Percentiles rank a stretch among this genome's conserved stretches.
phyloP scores from a whole-genome alignment of 495 filamentous ascomycete genomes.

The Bacidia gigantensis region DNA sequence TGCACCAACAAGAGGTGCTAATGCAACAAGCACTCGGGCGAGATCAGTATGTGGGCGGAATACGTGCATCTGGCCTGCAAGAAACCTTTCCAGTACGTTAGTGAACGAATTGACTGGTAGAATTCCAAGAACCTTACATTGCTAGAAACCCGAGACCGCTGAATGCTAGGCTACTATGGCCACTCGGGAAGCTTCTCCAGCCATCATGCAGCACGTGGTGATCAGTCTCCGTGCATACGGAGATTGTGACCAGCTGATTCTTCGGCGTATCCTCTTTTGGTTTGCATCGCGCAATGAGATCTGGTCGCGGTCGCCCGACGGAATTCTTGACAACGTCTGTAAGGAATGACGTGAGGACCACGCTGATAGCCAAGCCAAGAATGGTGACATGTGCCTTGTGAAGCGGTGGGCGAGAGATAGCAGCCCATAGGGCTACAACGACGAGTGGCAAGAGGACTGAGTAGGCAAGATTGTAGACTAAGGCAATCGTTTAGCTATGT shows the following conservation, averaged over 20 bases:
- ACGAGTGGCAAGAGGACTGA: slow-evolving; percentile 55
- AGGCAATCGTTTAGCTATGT: slow-evolving; percentile 9
- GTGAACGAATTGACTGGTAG: no score
- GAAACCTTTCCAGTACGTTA: slow-evolving; percentile 44
- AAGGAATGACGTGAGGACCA: slow-evolving; percentile 67
- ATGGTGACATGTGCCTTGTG: slow-evolving; percentile 82
- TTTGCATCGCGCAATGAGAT: slow-evolving; percentile 78
- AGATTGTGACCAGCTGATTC: slow-evolving; percentile 54
- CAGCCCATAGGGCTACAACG: slow-evolving; percentile 51
- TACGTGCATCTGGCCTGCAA: slow-evolving; percentile 65
- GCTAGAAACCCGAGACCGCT: slow-evolving; percentile 71
- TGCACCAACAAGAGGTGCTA: slow-evolving; percentile 63
- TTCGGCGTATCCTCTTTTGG: slow-evolving; percentile 49
- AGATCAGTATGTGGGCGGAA: slow-evolving; percentile 66
- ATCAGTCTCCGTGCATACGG: slow-evolving; percentile 67
- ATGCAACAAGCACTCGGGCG: slow-evolving; percentile 38
- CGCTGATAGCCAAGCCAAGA: slow-evolving; percentile 61
- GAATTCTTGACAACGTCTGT: slow-evolving; percentile 90
- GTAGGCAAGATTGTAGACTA: slow-evolving; percentile 64
- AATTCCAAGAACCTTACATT: slow-evolving; percentile 39
- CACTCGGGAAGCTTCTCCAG: slow-evolving; percentile 84
- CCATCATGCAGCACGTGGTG: slow-evolving; percentile 78
- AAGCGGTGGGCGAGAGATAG: slow-evolving; percentile 39
- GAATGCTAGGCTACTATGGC: slow-evolving; percentile 79
- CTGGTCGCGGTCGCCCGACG: slow-evolving; percentile 79